Conservation (phyloP, 352 stramenopile species). For the Phytophthora syringae region DNA sequence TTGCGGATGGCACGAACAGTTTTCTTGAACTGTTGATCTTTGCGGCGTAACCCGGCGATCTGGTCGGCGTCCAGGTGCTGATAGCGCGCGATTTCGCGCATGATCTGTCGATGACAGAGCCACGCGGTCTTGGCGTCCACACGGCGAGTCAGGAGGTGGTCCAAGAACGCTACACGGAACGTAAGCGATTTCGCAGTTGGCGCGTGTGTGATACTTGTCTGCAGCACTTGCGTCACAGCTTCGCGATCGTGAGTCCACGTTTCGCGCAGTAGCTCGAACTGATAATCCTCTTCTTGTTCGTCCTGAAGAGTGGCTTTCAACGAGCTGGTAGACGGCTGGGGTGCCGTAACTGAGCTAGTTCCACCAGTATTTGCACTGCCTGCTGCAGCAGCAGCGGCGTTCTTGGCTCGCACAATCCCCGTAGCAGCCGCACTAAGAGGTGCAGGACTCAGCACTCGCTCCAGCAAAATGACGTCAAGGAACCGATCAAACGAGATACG, state of each 20-base stretch:
- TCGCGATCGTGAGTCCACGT: conserved; percentile 72
- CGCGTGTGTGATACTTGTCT: conserved; percentile 60
- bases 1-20: conserved; percentile 66
- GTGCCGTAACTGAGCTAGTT: neutral
- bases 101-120: conserved; percentile 81
- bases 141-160: conserved; percentile 62
- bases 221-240: conserved; percentile 50
- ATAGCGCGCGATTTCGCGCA: conserved; percentile 76
- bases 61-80: conserved; percentile 70
- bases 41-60: conserved; percentile 67
- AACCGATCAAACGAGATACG: conserved; percentile 72
- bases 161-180: conserved; percentile 72
- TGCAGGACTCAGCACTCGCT: conserved; percentile 52
- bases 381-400: conserved; percentile 11
- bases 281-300: conserved; percentile 76
- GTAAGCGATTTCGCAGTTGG: conserved; percentile 61
- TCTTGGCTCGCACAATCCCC: conserved; percentile 33
- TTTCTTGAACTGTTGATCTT: conserved; percentile 79
- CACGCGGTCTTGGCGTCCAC: conserved; percentile 83
- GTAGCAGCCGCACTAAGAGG: conserved; percentile 20
- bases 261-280: conserved; percentile 75
- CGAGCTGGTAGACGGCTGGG: conserved; percentile 5
- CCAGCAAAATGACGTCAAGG: conserved; percentile 62
- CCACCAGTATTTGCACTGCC: neutral
- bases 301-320: conserved; percentile 18